phyloP scores from a whole-genome alignment of 805 yeast genomes.

The Clavispora fructus region DNA sequence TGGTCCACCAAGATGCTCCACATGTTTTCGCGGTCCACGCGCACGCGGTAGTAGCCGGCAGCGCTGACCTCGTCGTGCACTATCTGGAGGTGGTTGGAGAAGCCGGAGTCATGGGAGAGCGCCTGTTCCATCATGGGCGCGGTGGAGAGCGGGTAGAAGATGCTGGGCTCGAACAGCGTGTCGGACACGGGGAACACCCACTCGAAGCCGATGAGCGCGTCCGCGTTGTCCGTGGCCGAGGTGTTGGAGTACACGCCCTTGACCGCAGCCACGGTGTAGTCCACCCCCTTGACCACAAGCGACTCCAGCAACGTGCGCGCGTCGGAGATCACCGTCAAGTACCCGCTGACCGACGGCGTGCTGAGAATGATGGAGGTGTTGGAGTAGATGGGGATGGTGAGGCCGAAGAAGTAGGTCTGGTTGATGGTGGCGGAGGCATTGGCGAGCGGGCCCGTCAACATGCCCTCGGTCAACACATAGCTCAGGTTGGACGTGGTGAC shows the following conservation, averaged over 20 bases:
- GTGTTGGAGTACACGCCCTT: conserved; percentile 26
- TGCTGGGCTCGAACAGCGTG: conserved; percentile 14
- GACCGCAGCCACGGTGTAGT: conserved; percentile 29
- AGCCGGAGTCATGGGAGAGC: conserved; percentile 21
- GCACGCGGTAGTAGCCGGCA: conserved; percentile 29
- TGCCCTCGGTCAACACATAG: conserved; percentile 16
- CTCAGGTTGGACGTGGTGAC: conserved; percentile 19
- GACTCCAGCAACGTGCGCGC: conserved; percentile 30
- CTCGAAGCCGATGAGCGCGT: conserved; percentile 43
- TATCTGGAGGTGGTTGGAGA: conserved; percentile 22
- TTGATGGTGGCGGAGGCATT: conserved; percentile 22
- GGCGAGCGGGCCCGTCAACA: conserved; percentile 59
- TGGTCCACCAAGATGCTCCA: conserved; percentile 82
- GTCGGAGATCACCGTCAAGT: conserved; percentile 50
- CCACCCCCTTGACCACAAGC: conserved; percentile 13
- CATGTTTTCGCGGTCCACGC: conserved; percentile 25
- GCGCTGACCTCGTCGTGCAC: conserved; percentile 23
- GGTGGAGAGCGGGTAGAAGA: conserved; percentile 20
- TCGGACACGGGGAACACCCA: conserved; percentile 25
- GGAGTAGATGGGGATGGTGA: conserved; percentile 72
- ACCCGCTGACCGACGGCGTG: conserved; percentile 64
- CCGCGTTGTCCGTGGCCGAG: conserved; percentile 25
- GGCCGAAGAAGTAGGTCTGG: conserved; percentile 54
- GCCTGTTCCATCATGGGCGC: conserved; percentile 24
- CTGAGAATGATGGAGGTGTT: conserved; percentile 59